Evolutionary conservation across 1,139 yeast species (phyloP).

Genomic region (Magnusiomyces tetraspermus): DNA sequence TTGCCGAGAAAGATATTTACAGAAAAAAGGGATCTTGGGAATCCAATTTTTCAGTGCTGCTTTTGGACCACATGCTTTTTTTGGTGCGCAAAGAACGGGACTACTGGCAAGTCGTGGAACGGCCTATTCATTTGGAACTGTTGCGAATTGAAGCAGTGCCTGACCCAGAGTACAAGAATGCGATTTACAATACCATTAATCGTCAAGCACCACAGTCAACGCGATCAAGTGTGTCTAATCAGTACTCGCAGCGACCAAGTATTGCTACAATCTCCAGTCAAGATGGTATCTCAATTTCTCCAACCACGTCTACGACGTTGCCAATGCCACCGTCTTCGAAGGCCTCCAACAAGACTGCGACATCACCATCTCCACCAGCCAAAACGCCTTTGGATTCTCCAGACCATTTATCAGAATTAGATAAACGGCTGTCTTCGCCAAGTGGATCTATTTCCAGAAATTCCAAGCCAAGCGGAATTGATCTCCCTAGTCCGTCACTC

Average conservation of each 20-base stretch:
- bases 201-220: constrained; percentile 9
- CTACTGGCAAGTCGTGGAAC: constrained; percentile 30
- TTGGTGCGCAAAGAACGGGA: constrained; percentile 33
- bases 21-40: constrained; percentile 6
- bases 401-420: neutral
- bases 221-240: neutral
- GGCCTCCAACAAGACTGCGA: neutral
- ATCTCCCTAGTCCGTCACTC: neutral
- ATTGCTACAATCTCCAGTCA: neutral
- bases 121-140: constrained; percentile 36
- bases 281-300: neutral
- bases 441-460: no score
- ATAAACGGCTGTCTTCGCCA: neutral
- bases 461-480: no score
- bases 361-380: neutral
- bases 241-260: neutral
- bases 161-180: constrained; percentile 27
- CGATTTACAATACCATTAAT: constrained; percentile 9
- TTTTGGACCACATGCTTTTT: constrained; percentile 64
- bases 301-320: neutral
- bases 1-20: constrained; percentile 3
- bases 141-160: constrained; percentile 31
- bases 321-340: neutral
- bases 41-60: constrained; percentile 33
- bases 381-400: neutral